Percentiles rank a stretch among this genome's conserved stretches.
These are phyloP conservation scores for Hypoxylon sp. DNA, from an alignment of 2,329 filamentous ascomycete species.

Conservation along the genomic window DNA sequence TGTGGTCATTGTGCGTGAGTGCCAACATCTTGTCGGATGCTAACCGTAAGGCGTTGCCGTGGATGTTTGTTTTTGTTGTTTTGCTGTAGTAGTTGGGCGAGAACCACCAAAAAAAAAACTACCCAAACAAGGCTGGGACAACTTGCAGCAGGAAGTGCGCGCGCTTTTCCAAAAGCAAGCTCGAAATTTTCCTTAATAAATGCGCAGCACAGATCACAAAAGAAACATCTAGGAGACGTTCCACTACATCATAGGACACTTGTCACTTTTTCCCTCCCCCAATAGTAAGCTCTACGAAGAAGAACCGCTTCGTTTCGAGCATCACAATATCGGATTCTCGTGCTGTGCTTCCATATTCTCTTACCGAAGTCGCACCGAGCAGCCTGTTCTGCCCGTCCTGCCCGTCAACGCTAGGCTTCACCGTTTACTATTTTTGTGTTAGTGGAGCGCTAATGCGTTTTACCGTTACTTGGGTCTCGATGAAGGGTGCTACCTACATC, in stretches of 20 bases:
- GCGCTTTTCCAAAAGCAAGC: constrained; percentile 1
- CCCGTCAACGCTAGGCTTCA: constrained; percentile 23
- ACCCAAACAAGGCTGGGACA: constrained; percentile 1
- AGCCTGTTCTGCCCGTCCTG: constrained; percentile 29
- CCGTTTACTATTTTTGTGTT: constrained; percentile 15
- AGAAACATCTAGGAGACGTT: constrained; percentile 20
- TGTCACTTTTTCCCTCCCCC: constrained; percentile 31
- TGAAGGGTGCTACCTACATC: not conserved
- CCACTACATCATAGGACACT: constrained; percentile 38
- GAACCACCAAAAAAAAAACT: constrained; percentile 10
- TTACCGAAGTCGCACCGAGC: constrained; percentile 47
- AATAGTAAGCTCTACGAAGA: constrained; percentile 37
- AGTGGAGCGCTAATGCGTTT: not conserved
- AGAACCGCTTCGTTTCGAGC: constrained; percentile 40
- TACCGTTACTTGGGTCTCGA: not conserved
- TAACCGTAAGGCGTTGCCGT: not conserved
- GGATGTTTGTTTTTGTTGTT: constrained; percentile 17
- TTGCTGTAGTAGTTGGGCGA: constrained; percentile 3
- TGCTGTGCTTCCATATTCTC: constrained; percentile 18
- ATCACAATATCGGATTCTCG: constrained; percentile 16
- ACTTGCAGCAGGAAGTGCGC: not conserved
- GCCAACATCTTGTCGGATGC: constrained; percentile 50
- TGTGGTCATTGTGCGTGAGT: constrained; percentile 53
- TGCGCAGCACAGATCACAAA: constrained; percentile 8
- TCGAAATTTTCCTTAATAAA: constrained; percentile 8